A percentile compares a stretch with the other conserved stretches of the same genome.
phyloP scores from a whole-genome alignment of 1,284 basidiomycete genomes.

The Ustilago hordei region DNA sequence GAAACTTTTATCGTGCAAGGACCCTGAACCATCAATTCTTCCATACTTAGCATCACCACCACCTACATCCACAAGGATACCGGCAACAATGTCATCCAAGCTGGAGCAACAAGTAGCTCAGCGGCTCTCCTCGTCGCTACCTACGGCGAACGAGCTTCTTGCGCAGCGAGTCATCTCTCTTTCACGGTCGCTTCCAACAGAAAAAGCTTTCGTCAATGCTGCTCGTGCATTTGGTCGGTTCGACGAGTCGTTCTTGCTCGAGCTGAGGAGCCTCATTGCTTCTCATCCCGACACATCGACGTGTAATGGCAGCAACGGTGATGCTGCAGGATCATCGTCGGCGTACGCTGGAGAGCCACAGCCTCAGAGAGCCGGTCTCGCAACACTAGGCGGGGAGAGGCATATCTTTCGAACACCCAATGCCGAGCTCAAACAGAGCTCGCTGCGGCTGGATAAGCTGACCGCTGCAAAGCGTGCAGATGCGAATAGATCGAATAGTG shows the following conservation, averaged over 20 bases:
- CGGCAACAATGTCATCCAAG: constrained; percentile 17
- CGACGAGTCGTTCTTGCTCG: constrained; percentile 75
- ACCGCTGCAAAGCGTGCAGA: constrained; percentile 81
- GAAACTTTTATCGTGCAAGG: constrained; percentile 9
- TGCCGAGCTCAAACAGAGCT: constrained; percentile 76
- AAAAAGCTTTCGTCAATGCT: constrained; percentile 72
- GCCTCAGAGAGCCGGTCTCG: constrained; percentile 38
- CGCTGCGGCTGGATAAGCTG: constrained; percentile 80
- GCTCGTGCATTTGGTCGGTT: constrained; percentile 88
- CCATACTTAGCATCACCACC: not conserved
- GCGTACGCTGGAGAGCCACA: constrained; percentile 20
- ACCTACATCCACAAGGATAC: not conserved
- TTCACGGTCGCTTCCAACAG: constrained; percentile 48
- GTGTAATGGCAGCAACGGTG: constrained; percentile 15
- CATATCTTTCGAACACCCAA: constrained; percentile 72
- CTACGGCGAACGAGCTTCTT: constrained; percentile 57
- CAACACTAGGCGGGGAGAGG: constrained; percentile 49
- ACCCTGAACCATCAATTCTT: constrained; percentile 25
- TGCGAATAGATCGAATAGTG: not conserved
- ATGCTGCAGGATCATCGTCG: constrained; percentile 34
- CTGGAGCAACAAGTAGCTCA: constrained; percentile 45
- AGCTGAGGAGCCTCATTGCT: constrained; percentile 70
- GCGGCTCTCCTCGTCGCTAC: constrained; percentile 33
- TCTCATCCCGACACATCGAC: constrained; percentile 28
- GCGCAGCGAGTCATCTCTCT: constrained; percentile 60